A percentile compares a stretch with the other conserved stretches of the same genome.
These are phyloP conservation scores for Xylariaceae sp. DNA, from an alignment of 2,329 filamentous ascomycete species.

Conservation along the genomic window DNA sequence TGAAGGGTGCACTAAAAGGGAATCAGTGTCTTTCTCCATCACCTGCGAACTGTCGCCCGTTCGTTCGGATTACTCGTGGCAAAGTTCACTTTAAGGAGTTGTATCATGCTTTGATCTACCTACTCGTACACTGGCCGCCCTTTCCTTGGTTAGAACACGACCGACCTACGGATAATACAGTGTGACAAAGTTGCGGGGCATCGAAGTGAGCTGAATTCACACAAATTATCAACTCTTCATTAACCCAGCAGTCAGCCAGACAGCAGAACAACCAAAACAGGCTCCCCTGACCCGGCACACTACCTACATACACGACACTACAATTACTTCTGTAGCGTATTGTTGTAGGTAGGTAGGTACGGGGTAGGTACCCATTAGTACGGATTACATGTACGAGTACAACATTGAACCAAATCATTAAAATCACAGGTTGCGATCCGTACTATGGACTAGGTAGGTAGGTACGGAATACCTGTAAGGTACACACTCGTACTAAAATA, in stretches of 20 bases:
- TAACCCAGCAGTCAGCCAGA: neutral
- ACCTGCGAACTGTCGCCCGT: no score
- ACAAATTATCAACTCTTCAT: neutral
- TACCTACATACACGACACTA: no score
- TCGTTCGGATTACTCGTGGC: no score
- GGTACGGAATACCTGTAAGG: neutral
- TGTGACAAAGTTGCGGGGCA: neutral
- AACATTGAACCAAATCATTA: no score
- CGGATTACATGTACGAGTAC: no score
- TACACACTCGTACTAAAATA: neutral
- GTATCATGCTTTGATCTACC: no score
- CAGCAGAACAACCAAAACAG: neutral
- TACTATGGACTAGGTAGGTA: neutral
- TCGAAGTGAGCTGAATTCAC: neutral
- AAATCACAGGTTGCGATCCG: no score
- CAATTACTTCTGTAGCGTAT: no score
- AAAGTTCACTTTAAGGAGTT: no score
- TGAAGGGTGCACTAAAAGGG: neutral
- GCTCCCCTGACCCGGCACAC: neutral
- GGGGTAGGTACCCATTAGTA: neutral
- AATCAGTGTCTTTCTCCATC: neutral
- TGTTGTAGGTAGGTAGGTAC: neutral
- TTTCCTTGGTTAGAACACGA: no score
- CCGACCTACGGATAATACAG: neutral
- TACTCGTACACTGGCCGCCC: no score